Percentiles rank a stretch among this genome's conserved stretches.
Evolutionary conservation across 1,284 basidiomycete genomes (phyloP).

Genomic region (Naganishia cerealis): DNA sequence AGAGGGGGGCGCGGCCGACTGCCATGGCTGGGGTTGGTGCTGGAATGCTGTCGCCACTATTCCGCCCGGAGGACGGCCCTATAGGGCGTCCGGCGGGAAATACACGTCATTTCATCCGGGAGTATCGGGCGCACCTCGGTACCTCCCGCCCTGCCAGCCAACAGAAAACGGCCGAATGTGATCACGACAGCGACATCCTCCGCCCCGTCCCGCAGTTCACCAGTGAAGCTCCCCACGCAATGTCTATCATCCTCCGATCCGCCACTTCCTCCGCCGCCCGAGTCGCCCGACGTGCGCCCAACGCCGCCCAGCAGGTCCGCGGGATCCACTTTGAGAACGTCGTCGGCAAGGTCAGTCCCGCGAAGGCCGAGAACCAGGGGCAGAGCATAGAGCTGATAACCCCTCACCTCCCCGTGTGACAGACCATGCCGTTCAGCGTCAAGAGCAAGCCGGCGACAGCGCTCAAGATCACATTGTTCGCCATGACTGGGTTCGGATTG

Average conservation of each 20-base stretch:
- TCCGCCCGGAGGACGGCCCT: neutral
- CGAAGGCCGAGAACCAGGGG: neutral
- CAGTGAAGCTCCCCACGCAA: neutral
- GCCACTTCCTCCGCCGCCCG: conserved; percentile 20
- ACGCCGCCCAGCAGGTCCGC: conserved; percentile 16
- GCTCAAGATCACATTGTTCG: conserved; percentile 25
- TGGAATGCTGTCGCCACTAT: no score
- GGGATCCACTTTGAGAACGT: conserved; percentile 35
- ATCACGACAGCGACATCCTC: no score
- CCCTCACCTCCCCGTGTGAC: neutral
- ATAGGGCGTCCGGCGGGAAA: neutral
- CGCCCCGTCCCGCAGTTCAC: no score
- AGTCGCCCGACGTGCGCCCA: conserved; percentile 1
- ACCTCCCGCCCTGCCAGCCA: no score
- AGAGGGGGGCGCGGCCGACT: conserved; percentile 41
- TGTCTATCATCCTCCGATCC: conserved; percentile 32
- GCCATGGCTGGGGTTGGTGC: conserved; percentile 24
- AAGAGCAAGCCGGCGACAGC: conserved; percentile 27
- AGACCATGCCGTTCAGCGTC: conserved; percentile 33
- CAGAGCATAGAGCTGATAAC: neutral
- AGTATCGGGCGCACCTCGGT: no score
- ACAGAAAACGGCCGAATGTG: no score
- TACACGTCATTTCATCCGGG: no score
- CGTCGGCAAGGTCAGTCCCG: conserved; percentile 33
- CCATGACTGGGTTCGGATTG: conserved; percentile 30